phyloP scores from a whole-genome alignment of 768 basidiomycete genomes.

The Boletus coccyginus region DNA sequence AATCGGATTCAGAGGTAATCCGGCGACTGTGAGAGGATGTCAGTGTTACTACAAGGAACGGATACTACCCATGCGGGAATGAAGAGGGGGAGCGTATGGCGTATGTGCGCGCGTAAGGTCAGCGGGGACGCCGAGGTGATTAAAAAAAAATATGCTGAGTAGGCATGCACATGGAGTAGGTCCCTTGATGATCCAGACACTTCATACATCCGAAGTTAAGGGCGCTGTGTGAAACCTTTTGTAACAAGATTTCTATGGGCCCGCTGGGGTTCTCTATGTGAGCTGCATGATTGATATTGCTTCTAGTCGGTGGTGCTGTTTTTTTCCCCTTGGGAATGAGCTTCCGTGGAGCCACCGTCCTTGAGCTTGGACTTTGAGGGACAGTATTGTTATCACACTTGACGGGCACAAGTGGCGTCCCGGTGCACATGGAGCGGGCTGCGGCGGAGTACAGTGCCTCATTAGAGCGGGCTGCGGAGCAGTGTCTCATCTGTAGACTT shows the following conservation, averaged over 20 bases:
- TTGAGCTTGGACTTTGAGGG: neutral
- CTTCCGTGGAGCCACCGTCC: neutral
- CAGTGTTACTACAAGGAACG: too few relatives aligned
- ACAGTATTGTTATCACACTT: neutral
- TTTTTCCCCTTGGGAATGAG: neutral
- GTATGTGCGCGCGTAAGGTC: constrained; percentile 10
- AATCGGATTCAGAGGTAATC: too few relatives aligned
- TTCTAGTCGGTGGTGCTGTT: neutral
- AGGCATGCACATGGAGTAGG: neutral
- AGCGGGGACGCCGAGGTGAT: constrained; percentile 11
- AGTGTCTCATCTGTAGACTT: neutral
- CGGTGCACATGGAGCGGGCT: neutral
- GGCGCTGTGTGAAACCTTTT: constrained; percentile 13
- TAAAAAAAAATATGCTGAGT: neutral
- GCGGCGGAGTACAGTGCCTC: neutral
- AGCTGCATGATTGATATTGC: constrained; percentile 3
- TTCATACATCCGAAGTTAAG: constrained; percentile 17
- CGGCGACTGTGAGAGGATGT: too few relatives aligned
- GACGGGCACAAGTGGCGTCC: neutral
- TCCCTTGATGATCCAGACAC: constrained; percentile 13
- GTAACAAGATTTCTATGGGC: constrained; percentile 2
- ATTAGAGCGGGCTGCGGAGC: too few relatives aligned
- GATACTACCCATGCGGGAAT: too few relatives aligned
- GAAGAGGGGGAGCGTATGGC: neutral
- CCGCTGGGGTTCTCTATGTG: constrained; percentile 14